Conservation (phyloP, 2,329 filamentous ascomycete species). For the Sporothrix phasma region DNA sequence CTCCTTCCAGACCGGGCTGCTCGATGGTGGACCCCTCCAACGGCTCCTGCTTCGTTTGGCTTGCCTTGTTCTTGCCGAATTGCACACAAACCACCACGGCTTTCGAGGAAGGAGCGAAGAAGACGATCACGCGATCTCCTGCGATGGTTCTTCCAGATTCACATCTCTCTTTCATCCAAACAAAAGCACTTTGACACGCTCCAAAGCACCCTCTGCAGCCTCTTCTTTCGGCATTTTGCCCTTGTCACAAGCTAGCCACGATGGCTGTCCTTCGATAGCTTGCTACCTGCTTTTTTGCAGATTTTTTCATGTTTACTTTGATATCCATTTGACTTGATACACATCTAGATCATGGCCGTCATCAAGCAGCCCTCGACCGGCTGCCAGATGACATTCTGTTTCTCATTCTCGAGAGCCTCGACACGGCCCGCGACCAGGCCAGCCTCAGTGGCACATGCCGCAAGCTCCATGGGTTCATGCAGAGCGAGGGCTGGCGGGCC, state of each 20-base stretch:
- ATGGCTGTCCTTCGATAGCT: not conserved
- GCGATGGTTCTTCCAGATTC: too few species aligned
- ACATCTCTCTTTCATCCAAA: not conserved
- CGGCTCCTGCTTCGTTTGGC: not conserved
- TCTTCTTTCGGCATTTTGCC: not conserved
- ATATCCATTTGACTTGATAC: not conserved
- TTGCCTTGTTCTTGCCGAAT: not conserved
- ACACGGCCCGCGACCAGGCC: constrained; percentile 39
- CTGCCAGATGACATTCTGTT: constrained; percentile 43
- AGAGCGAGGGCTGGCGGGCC: constrained; percentile 37
- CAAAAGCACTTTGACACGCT: not conserved
- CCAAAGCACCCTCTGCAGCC: not conserved
- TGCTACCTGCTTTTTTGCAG: not conserved
- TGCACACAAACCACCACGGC: too few species aligned
- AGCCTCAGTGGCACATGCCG: constrained; percentile 32
- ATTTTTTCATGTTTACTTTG: too few species aligned
- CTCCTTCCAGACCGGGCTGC: not conserved
- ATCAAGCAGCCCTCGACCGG: constrained; percentile 26
- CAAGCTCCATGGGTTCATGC: constrained; percentile 31
- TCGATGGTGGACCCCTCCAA: not conserved
- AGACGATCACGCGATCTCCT: not conserved
- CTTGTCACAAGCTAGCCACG: not conserved
- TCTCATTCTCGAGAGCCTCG: constrained; percentile 37
- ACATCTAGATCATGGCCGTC: not conserved
- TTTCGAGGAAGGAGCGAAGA: not conserved